Conservation (phyloP, 73 alveolate genomes). For the Tetrahymena borealis region DNA sequence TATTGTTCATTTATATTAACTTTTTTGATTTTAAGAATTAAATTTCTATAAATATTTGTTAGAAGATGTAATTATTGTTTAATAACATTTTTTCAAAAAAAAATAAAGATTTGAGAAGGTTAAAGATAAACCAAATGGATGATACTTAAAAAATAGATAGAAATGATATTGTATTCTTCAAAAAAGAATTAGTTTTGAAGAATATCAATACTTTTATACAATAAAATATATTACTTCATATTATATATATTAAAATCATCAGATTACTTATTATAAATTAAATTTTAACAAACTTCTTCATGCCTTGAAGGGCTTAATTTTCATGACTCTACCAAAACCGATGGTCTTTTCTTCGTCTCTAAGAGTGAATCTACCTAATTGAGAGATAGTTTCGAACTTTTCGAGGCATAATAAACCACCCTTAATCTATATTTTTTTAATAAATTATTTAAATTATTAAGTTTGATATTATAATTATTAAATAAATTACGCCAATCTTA, state of each 20-base stretch:
- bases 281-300: background rate
- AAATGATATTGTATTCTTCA: no score
- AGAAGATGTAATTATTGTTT: no score
- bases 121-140: no score
- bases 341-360: conserved; percentile 78
- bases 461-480: background rate
- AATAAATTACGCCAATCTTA: conserved; percentile 8
- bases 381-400: conserved; percentile 54
- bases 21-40: no score
- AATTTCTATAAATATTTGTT: no score
- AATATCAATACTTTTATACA: background rate
- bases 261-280: no score
- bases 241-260: background rate
- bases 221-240: background rate
- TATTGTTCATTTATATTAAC: no score
- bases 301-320: conserved; percentile 22
- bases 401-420: conserved; percentile 59
- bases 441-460: background rate
- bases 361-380: conserved; percentile 83
- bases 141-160: no score
- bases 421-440: conserved; percentile 37
- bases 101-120: no score
- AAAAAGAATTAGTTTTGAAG: no score
- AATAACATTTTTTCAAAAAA: no score
- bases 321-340: conserved; percentile 35